Percentiles rank a stretch among this genome's conserved stretches.
Conservation (phyloP, 306 rosid genomes). For the Ormosia emarginata region DNA sequence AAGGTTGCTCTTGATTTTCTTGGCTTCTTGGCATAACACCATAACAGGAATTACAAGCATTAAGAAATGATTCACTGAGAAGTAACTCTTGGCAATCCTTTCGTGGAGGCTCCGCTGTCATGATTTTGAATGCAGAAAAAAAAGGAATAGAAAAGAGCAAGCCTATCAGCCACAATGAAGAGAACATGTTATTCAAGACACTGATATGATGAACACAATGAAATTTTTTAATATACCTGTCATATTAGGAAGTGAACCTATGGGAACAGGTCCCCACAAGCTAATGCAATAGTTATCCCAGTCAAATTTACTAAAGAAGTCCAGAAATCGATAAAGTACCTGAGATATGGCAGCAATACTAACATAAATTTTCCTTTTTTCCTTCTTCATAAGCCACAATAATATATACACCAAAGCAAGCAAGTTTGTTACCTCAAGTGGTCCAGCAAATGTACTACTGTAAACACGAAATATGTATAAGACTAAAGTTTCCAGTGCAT, state of each 20-base stretch:
- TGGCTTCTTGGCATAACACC: slow-evolving; percentile 44
- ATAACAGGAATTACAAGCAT: slow-evolving; percentile 46
- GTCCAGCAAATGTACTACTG: slow-evolving; percentile 63
- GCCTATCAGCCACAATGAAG: neutral
- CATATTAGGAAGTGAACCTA: slow-evolving; percentile 62
- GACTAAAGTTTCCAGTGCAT: slow-evolving; percentile 80
- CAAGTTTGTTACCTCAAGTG: slow-evolving; percentile 69
- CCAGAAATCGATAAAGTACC: slow-evolving; percentile 79
- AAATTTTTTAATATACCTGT: slow-evolving; percentile 43
- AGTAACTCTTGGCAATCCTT: slow-evolving; percentile 52
- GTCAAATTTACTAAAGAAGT: slow-evolving; percentile 84
- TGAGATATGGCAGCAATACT: slow-evolving; percentile 23
- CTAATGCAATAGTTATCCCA: slow-evolving; percentile 87
- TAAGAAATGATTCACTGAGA: slow-evolving; percentile 52
- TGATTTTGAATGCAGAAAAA: slow-evolving; percentile 2
- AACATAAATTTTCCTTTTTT: neutral
- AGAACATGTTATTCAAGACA: neutral
- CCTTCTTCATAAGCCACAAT: neutral
- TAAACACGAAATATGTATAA: slow-evolving; percentile 70
- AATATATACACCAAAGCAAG: neutral
- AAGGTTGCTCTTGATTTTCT: slow-evolving; percentile 49
- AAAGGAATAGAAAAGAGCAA: neutral
- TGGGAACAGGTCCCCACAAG: slow-evolving; percentile 79
- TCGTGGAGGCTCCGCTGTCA: slow-evolving; percentile 69
- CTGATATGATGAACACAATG: neutral